Base-by-base conservation (phyloP, 345 rosid species). In the Ailanthus altissimus region DNA sequence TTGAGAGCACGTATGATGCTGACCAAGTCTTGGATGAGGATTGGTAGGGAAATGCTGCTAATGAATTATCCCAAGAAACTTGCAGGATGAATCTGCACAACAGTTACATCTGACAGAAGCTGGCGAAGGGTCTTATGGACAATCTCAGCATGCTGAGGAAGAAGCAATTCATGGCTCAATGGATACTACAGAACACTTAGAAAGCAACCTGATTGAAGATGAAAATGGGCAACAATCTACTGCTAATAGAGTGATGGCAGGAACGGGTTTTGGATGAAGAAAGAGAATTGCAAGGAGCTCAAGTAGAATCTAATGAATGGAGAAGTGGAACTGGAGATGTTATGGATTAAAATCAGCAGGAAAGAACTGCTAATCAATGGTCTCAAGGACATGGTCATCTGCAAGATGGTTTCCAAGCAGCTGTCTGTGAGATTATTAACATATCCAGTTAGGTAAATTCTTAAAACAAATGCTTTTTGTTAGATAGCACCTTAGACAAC, bases 371-470 rank as follows among this genome's bases (percentile, higher is more conserved):
- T 65, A 77, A 70, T 83, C 86, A 82, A 67, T 83, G 86, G 86
- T 75, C 77, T 23, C 82, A 79, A 54, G 87, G 82, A 77, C 75
- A 78, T 73, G 71, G 62, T 73, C 78, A 58, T 73, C 77, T 58
- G 43, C 75, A 73, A 76, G 94, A 86, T 63, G 85, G 85, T 81
- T 83, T 80, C 78, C 92, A 82, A 65, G 91, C 86, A 84, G 75
- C 88, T 64, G 75, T 32, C 38, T 32, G 38, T 32, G 3, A 32
- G 57, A 53, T n/a, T n/a, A n/a, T n/a, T n/a, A 53, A 53, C 58
- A 53, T 53, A 20, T 18, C 58, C 58, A 2, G 18, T 51, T 2
- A 2, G 58, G 15, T 1, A 53, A 8, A 53, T 6, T 53, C 58
- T 53, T 1, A 53, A n/a, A n/a, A 53, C 8, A 53, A 53, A 53